Conservation (phyloP, 257 asterid genomes). For the Misopates orontium region DNA sequence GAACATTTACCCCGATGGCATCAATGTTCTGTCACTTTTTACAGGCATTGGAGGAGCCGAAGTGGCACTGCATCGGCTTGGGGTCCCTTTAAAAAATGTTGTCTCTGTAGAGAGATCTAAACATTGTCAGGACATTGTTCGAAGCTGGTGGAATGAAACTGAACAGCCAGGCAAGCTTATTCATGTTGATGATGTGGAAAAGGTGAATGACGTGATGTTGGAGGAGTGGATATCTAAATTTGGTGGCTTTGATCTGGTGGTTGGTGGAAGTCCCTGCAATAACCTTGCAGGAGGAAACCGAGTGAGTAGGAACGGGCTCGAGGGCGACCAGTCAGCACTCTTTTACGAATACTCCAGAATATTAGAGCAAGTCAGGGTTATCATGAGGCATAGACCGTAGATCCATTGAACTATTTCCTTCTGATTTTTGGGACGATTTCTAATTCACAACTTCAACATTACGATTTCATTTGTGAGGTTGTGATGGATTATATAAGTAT, state of each 20-base stretch:
- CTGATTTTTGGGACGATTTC: too few relatives aligned
- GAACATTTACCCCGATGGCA: constrained; percentile 63
- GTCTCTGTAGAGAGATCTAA: constrained; percentile 76
- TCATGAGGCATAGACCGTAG: neutral
- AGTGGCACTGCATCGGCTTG: constrained; percentile 87
- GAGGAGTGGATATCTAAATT: constrained; percentile 32
- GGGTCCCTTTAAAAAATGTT: constrained; percentile 57
- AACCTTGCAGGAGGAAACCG: constrained; percentile 77
- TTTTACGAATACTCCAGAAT: constrained; percentile 61
- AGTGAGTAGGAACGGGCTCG: constrained; percentile 75
- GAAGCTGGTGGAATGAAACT: constrained; percentile 96
- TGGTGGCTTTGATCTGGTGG: constrained; percentile 54
- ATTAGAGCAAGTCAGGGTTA: neutral
- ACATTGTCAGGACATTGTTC: constrained; percentile 60
- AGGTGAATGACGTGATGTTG: constrained; percentile 36
- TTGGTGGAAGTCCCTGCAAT: constrained; percentile 89
- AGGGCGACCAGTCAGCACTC: constrained; percentile 59
- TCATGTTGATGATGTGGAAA: constrained; percentile 60
- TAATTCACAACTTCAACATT: too few relatives aligned
- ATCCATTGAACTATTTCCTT: too few relatives aligned
- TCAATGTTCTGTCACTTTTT: constrained; percentile 72
- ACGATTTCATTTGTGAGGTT: too few relatives aligned
- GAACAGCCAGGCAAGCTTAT: constrained; percentile 55
- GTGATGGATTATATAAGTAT: too few relatives aligned
- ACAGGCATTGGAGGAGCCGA: constrained; percentile 97